Evolutionary conservation across 495 filamentous ascomycete species (phyloP), one percentile per base, ranked within the genome.

Genomic region (Evernia prunastri): DNA sequence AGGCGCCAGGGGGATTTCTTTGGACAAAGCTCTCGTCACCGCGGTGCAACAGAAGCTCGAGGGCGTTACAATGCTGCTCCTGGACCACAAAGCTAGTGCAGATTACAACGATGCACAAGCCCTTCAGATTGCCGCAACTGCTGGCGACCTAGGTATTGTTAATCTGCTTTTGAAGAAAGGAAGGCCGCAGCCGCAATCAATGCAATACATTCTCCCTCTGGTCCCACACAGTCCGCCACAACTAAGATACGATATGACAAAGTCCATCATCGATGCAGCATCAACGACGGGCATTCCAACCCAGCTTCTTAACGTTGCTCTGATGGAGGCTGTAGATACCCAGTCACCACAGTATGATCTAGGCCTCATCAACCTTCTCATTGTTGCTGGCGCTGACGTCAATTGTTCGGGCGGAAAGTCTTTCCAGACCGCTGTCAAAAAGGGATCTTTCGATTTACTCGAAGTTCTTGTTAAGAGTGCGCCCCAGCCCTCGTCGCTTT

Each of bases 61-160:
- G 25, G n/a, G 23, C 15, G 51, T 58, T 11, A 59, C 51, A 18
- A 35, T 37, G 36, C 49, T 67, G n/a, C 66, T 67, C 27, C 47
- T 67, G 20, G 61, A 67, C 36, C 66, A 67, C 47, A 53, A 64
- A 42, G 66, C 66, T 60, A 60, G 42, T 36, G 61, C 63, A 9
- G 49, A 64, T 17, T 53, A 57, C 33, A 58, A 67, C 6, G 66
- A 60, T 33, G 49, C 66, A 33, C 66, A 67, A 42, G 56, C 66
- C 23, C 66, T 67, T 25, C 54, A 56, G 31, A 67, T 61, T 18
- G 66, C 66, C 36, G 58, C 58, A 36, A 61, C 45, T 23, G 61
- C 54, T 20, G 45, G 45, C 23, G 66, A 67, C 40, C 29, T 64
- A 35, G n/a, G 31, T 35, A 67, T 43, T 0, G 23, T 64, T 7